Percentiles rank a stretch among this genome's conserved stretches.
Evolutionary conservation across 2,329 filamentous ascomycete genomes (phyloP).

Genomic region (Cephalotrichum gorgonifer): DNA sequence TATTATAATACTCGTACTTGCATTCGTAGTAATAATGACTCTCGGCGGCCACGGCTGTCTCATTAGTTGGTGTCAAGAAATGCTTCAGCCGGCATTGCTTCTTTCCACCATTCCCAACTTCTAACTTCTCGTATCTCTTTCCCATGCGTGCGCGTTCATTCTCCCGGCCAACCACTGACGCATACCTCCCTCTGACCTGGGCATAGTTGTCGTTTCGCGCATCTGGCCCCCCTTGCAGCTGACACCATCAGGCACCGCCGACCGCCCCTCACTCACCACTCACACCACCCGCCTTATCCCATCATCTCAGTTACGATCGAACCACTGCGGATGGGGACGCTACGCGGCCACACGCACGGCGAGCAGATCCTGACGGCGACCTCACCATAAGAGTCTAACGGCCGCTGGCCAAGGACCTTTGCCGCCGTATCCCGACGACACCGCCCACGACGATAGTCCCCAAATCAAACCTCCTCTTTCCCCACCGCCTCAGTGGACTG

Average conservation of each 20-base stretch:
- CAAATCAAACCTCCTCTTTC: too few relatives aligned
- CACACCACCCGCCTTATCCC: not conserved
- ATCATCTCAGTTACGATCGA: not conserved
- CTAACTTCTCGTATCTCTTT: not conserved
- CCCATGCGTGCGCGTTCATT: not conserved
- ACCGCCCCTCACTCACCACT: not conserved
- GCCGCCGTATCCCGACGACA: not conserved
- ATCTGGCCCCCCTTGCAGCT: not conserved
- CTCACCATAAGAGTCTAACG: not conserved
- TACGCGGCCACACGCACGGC: not conserved
- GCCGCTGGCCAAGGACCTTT: slow-evolving; percentile 1
- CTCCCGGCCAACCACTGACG: too few relatives aligned
- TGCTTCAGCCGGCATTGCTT: not conserved
- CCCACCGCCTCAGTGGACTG: slow-evolving; percentile 5
- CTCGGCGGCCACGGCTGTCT: not conserved
- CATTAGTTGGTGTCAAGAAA: not conserved
- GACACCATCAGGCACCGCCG: not conserved
- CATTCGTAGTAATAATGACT: too few relatives aligned
- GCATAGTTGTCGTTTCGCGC: not conserved
- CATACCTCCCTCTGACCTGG: not conserved
- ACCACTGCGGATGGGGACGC: not conserved
- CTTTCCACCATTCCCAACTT: not conserved
- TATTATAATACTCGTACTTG: too few relatives aligned
- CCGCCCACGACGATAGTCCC: not conserved
- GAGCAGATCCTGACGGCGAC: not conserved